A percentile compares a stretch with the other conserved stretches of the same genome.
Conservation (phyloP, 2,329 filamentous ascomycete genomes). For the Chrysoporthe austroafricana region DNA sequence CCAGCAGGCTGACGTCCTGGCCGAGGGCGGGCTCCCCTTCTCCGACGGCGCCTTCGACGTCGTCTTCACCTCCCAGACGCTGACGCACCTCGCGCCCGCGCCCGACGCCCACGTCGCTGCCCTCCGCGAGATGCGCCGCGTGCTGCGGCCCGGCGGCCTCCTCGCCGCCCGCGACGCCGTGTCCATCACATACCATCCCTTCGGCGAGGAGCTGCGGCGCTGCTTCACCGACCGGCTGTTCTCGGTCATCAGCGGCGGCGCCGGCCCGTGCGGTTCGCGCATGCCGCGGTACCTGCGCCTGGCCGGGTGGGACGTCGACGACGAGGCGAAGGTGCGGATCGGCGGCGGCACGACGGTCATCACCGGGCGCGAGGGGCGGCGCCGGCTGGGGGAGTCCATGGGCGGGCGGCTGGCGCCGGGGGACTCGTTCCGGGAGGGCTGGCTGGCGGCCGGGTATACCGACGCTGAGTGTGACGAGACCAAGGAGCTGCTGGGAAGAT, state of each 20-base stretch:
- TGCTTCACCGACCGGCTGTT: neutral
- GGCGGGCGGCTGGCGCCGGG: slow-evolving; percentile 34
- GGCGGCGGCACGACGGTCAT: slow-evolving; percentile 38
- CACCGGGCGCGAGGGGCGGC: slow-evolving; percentile 34
- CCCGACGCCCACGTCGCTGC: slow-evolving; percentile 30
- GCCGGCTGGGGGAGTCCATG: slow-evolving; percentile 36
- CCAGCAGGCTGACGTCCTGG: slow-evolving; percentile 32
- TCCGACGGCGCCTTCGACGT: slow-evolving; percentile 37
- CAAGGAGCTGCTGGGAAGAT: slow-evolving; percentile 35
- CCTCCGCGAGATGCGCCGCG: slow-evolving; percentile 38
- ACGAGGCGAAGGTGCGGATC: slow-evolving; percentile 34
- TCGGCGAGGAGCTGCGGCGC: slow-evolving; percentile 12
- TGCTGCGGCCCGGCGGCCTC: slow-evolving; percentile 36
- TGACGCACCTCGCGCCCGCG: slow-evolving; percentile 33
- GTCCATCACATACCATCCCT: slow-evolving; percentile 3
- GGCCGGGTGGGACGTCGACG: slow-evolving; percentile 10
- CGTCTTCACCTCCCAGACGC: slow-evolving; percentile 37
- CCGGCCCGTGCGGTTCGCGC: neutral
- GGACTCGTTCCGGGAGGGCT: slow-evolving; percentile 37
- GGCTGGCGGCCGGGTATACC: slow-evolving; percentile 41
- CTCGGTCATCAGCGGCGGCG: neutral
- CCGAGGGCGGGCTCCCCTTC: slow-evolving; percentile 35
- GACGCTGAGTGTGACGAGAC: slow-evolving; percentile 42
- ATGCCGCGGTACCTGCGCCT: slow-evolving; percentile 15
- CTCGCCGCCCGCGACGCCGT: slow-evolving; percentile 38